A percentile compares a stretch with the other conserved stretches of the same genome.
phyloP scores from a whole-genome alignment of 208 protist species.

The Histomonas meleagridis region DNA sequence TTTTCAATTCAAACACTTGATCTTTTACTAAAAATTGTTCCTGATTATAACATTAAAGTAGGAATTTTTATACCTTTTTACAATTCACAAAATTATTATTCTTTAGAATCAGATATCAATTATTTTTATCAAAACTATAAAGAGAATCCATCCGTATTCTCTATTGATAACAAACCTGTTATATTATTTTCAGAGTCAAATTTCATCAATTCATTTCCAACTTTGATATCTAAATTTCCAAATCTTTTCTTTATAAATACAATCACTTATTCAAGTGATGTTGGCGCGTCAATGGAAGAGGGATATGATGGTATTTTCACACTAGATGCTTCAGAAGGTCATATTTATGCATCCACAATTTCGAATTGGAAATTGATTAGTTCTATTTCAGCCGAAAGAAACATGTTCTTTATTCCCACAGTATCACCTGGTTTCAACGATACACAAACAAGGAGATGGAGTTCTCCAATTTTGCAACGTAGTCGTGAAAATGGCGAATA shows the following conservation, averaged over 20 bases:
- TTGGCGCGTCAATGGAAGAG: neutral
- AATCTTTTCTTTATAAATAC: neutral
- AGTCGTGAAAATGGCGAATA: conserved; percentile 44
- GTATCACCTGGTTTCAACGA: neutral
- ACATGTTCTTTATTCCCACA: neutral
- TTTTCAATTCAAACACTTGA: neutral
- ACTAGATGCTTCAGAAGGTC: neutral
- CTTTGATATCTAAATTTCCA: neutral
- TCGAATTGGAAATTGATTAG: neutral
- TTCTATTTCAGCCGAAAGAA: neutral
- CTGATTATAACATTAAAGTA: neutral
- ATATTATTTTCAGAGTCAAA: neutral
- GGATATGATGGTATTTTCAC: neutral
- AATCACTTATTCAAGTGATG: neutral
- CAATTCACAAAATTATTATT: neutral
- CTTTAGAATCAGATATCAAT: neutral
- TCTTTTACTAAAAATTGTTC: neutral
- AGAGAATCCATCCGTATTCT: neutral
- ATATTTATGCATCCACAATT: neutral
- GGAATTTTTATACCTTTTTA: neutral
- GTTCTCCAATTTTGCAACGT: conserved; percentile 32
- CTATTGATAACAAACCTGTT: neutral
- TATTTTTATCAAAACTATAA: neutral
- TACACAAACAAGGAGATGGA: conserved; percentile 53
- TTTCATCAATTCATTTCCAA: neutral